Evolutionary conservation across 2,329 filamentous ascomycete genomes (phyloP), one percentile per base, ranked within the genome.

Genomic region (Sporothrix dimorphospora): DNA sequence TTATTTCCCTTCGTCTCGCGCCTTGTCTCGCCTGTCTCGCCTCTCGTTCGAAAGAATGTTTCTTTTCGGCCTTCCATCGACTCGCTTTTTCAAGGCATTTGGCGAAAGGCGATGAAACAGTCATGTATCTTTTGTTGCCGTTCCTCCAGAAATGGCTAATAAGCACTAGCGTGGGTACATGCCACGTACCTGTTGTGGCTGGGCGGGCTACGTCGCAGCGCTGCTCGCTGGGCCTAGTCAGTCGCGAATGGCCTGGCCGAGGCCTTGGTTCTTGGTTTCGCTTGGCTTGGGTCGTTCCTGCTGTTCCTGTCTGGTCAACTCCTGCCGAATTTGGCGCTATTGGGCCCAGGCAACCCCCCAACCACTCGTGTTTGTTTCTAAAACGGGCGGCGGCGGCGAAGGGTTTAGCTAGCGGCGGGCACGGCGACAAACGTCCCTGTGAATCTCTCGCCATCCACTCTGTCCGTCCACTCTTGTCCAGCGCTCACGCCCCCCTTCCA

Each of bases 331-430:
- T 27, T 40, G 66, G 53, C 68, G 68, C 68, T 61, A 70, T 49
- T 70, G 68, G 40, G 40, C n/a, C n/a, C 19, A 55, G 59, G 21
- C 59, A 45, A 14, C 59, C 27, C 27, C 24, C 70, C 70, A 71
- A 69, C 70, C 70, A 69, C 63, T 69, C 34, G 12, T 63, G 34
- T 47, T 71, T 55, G 65, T 72, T 69, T 69, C 71, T 72, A 72
- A 72, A 69, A 72, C 63, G 53, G 70, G 70, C 63, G 63, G 70
- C 61, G 38, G 45, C 34, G 53, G 51, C 51, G 51, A 66, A 38
- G 63, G n/a, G 30, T 53, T 40, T 40, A 14, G 47, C 9, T 24
- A 53, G 63, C 42, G 42, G 63, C 42, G 63, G 63, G 40, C 40
- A 42, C 40, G 63, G 59, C 59, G 59, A 45, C 38, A 24, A 12